These are phyloP conservation scores for Venturia asperata DNA, from an alignment of 2,329 filamentous ascomycete species.

Conservation along the genomic window DNA sequence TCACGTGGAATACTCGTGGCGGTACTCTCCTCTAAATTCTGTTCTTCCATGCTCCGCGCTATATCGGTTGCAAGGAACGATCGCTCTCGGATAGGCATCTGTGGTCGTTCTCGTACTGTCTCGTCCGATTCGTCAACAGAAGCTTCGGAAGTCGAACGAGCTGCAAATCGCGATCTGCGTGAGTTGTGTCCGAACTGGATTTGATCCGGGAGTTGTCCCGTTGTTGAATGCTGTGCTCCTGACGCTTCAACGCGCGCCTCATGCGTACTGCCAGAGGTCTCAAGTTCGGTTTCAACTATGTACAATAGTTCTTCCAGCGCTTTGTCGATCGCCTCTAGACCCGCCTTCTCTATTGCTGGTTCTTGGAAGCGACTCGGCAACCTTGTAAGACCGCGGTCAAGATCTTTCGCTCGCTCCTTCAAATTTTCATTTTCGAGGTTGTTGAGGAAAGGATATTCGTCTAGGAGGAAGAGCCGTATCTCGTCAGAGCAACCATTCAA, in stretches of 20 bases:
- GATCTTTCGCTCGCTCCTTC: constrained; percentile 6
- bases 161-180: background rate
- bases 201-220: background rate
- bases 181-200: no score
- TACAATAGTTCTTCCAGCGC: background rate
- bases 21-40: constrained; percentile 6
- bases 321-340: background rate
- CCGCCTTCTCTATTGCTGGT: background rate
- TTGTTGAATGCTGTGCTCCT: background rate
- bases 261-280: background rate
- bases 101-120: constrained; percentile 30
- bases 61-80: constrained; percentile 43
- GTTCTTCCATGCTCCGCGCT: constrained; percentile 13
- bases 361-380: background rate
- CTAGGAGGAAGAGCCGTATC: background rate
- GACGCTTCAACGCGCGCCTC: background rate
- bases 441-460: background rate
- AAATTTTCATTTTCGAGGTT: background rate
- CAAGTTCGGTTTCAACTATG: background rate
- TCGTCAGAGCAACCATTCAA: constrained; percentile 3
- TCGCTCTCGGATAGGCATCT: constrained; percentile 41
- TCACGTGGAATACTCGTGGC: background rate
- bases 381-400: background rate
- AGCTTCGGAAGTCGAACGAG: background rate
- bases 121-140: background rate